Evolutionary conservation across 2,329 filamentous ascomycete genomes (phyloP), one percentile per base, ranked within the genome.

Genomic region (Diaporthe capsici): DNA sequence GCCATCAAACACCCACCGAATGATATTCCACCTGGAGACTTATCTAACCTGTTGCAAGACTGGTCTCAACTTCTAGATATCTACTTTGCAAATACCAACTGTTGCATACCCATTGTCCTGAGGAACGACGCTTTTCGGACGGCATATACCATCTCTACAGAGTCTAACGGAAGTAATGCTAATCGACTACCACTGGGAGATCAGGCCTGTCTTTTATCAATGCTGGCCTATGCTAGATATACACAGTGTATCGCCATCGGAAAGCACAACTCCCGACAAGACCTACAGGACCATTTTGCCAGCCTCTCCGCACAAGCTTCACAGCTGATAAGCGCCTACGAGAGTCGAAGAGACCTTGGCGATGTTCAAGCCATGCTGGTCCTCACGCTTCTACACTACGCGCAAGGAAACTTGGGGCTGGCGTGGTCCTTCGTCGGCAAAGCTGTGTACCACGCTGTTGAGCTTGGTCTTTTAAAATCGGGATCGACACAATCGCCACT

Each of bases 311-410:
- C 61, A 34, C 8, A n/a, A 15, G 61, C 61, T n/a, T 67, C 39
- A 67, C 61, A 67, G 2, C 61, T 67, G 42, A 67, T 51, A 67
- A 12, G 42, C 17, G 12, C 20, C 42, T 67, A 67, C 61, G 61
- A 51, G 17, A 67, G 28, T 49, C 61, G 44, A 37, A 49, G 61
- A 12, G 42, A 67, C 2, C 2, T 67, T n/a, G 61, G 61, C 20
- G 13, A 67, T 67, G n/a, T 67, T 49, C 61, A 67, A 49, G 61
- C 61, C 61, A 49, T 67, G 61, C 61, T 67, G 6, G 20, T 67
- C 20, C 17, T 67, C 12, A 67, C 61, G 17, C 44, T 67, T n/a
- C 61, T 67, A 10, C 28, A 67, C 12, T 67, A 67, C 42, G 42
- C 61, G 5, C 61, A 67, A 17, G 61, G 61, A 49, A 49, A 67